Evolutionary conservation across 2,329 filamentous ascomycete genomes (phyloP).

Genomic region (Talaromyces pinophilus): DNA sequence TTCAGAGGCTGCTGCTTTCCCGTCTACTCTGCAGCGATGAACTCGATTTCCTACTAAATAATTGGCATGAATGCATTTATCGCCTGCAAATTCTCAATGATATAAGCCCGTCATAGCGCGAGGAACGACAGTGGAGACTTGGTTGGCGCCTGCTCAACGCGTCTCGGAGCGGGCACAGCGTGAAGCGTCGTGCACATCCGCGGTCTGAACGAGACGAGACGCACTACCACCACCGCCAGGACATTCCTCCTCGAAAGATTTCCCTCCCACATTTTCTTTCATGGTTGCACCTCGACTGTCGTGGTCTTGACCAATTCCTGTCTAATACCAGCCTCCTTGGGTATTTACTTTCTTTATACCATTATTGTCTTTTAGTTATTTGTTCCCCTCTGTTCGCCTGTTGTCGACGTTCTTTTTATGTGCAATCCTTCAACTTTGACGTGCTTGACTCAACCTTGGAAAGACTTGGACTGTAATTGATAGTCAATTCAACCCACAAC

Average conservation of each 20-base stretch:
- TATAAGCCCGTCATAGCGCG: slow-evolving; percentile 19
- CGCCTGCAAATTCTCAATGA: slow-evolving; percentile 3
- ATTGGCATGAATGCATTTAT: slow-evolving; percentile 9
- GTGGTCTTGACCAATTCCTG: slow-evolving; percentile 17
- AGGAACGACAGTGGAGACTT: slow-evolving; percentile 21
- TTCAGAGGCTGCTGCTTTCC: background rate
- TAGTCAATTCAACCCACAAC: background rate
- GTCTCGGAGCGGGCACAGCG: slow-evolving; percentile 25
- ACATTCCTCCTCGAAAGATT: slow-evolving; percentile 21
- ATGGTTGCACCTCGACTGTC: slow-evolving; percentile 10
- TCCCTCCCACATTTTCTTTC: slow-evolving; percentile 21
- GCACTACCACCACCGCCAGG: slow-evolving; percentile 15
- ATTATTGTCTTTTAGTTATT: slow-evolving; percentile 11
- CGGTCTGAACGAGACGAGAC: slow-evolving; percentile 24
- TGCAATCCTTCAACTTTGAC: background rate
- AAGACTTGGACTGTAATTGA: background rate
- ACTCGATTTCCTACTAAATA: background rate
- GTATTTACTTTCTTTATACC: slow-evolving; percentile 2
- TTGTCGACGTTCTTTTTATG: background rate
- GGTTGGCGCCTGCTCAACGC: slow-evolving; percentile 24
- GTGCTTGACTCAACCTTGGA: background rate
- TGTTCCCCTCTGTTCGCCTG: background rate
- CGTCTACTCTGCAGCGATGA: background rate
- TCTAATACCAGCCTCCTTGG: slow-evolving; percentile 22
- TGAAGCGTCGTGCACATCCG: slow-evolving; percentile 24